A percentile compares a stretch with the other conserved stretches of the same genome.
These are phyloP conservation scores for Russula ochroleuca DNA, from an alignment of 768 basidiomycete species.

Conservation along the genomic window DNA sequence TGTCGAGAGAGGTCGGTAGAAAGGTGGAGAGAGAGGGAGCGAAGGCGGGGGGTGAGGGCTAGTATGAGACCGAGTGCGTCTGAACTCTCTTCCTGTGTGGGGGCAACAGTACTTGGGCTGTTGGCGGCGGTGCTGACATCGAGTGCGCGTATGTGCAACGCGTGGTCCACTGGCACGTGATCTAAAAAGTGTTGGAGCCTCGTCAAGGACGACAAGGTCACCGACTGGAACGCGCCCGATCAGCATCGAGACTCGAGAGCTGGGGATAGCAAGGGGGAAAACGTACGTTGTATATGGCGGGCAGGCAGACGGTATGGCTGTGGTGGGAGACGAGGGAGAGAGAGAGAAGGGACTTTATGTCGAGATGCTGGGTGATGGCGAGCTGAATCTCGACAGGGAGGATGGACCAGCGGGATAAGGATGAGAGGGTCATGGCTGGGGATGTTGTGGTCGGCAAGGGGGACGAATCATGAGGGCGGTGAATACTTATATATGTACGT, in stretches of 20 bases:
- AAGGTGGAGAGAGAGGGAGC: constrained; percentile 22
- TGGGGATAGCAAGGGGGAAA: neutral
- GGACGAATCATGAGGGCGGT: neutral
- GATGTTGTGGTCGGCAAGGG: neutral
- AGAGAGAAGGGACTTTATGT: constrained; percentile 18
- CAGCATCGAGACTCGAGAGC: neutral
- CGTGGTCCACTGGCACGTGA: constrained; percentile 22
- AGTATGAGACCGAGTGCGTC: constrained; percentile 20
- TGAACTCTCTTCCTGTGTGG: constrained; percentile 11
- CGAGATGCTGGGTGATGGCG: constrained; percentile 24
- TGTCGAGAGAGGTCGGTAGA: constrained; percentile 21
- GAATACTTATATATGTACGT: constrained; percentile 17
- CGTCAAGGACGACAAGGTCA: constrained; percentile 14
- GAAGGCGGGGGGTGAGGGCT: constrained; percentile 15
- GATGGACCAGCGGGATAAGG: constrained; percentile 10
- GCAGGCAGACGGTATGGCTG: constrained; percentile 18
- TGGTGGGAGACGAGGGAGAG: constrained; percentile 17
- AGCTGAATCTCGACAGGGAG: constrained; percentile 27
- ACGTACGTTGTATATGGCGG: constrained; percentile 23
- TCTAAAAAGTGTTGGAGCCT: constrained; percentile 25
- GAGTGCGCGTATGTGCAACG: constrained; percentile 21
- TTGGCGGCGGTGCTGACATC: constrained; percentile 17
- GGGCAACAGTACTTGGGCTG: no score
- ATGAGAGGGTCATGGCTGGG: neutral
- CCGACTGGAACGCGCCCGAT: constrained; percentile 10